phyloP scores from a whole-genome alignment of 2,329 filamentous ascomycete genomes.

The Cordyceps farinosa region DNA sequence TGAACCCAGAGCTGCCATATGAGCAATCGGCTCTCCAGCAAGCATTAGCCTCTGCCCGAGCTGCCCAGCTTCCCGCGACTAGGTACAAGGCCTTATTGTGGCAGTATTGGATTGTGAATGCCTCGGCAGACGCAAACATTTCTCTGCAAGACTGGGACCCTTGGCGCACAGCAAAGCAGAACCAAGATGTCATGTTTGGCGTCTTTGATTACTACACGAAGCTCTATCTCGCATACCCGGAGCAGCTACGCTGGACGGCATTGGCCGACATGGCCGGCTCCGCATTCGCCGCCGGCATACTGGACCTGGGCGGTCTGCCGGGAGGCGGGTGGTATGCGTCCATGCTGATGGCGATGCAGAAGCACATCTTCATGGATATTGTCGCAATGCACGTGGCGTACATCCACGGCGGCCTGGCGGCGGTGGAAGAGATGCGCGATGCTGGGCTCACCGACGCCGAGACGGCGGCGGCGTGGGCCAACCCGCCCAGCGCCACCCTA shows the following conservation, averaged over 20 bases:
- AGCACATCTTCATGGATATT: conserved; percentile 11
- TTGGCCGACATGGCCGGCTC: conserved; percentile 14
- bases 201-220: conserved; percentile 12
- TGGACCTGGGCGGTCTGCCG: conserved; percentile 1
- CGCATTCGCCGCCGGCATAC: conserved; percentile 7
- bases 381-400: conserved; percentile 9
- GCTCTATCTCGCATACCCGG: conserved; percentile 6
- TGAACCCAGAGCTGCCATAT: neutral
- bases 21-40: neutral
- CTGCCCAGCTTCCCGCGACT: neutral
- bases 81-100: neutral
- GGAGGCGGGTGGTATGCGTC: conserved; percentile 1
- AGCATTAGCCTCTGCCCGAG: neutral
- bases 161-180: conserved; percentile 6
- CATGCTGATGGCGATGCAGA: conserved; percentile 16
- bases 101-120: conserved; percentile 14
- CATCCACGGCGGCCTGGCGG: conserved; percentile 1
- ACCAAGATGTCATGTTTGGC: neutral
- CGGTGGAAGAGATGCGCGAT: conserved; percentile 9
- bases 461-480: neutral
- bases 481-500: neutral
- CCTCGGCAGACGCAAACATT: neutral
- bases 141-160: conserved; percentile 11
- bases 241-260: conserved; percentile 10
- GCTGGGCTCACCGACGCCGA: neutral